These are phyloP conservation scores for Colletotrichum noveboracense DNA, from an alignment of 2,329 filamentous ascomycete genomes.

Conservation along the genomic window DNA sequence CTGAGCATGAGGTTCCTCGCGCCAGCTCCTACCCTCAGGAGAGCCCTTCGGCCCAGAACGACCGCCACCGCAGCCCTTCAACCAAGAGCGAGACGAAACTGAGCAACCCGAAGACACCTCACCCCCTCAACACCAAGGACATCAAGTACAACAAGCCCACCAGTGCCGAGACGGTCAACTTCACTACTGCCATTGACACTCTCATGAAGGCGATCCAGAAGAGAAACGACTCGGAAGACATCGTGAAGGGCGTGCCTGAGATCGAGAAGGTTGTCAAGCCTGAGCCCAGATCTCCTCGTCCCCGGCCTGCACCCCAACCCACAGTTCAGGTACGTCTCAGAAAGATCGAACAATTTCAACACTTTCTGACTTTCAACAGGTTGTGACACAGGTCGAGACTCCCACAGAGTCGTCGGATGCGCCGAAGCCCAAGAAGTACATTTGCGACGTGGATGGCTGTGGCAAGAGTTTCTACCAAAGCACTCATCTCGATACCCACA, in stretches of 20 bases:
- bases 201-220: slow-evolving; percentile 89
- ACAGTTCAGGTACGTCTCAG: neutral
- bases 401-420: neutral
- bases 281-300: slow-evolving; percentile 3
- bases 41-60: neutral
- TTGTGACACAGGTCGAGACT: neutral
- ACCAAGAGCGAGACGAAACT: slow-evolving; percentile 12
- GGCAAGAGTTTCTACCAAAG: slow-evolving; percentile 87
- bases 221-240: slow-evolving; percentile 52
- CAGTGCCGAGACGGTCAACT: slow-evolving; percentile 60
- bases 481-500: slow-evolving; percentile 91
- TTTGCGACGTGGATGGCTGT: slow-evolving; percentile 77
- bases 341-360: neutral
- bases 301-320: neutral
- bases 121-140: slow-evolving; percentile 39
- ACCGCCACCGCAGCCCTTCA: slow-evolving; percentile 16
- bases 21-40: slow-evolving; percentile 19
- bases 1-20: slow-evolving; percentile 8
- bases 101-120: slow-evolving; percentile 15
- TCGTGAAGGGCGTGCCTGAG: slow-evolving; percentile 25
- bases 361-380: neutral
- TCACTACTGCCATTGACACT: slow-evolving; percentile 83
- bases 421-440: slow-evolving; percentile 62
- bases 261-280: slow-evolving; percentile 12
- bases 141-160: slow-evolving; percentile 52